These are phyloP conservation scores for Candida mesenterica DNA, from an alignment of 1,139 yeast species.

Conservation along the genomic window DNA sequence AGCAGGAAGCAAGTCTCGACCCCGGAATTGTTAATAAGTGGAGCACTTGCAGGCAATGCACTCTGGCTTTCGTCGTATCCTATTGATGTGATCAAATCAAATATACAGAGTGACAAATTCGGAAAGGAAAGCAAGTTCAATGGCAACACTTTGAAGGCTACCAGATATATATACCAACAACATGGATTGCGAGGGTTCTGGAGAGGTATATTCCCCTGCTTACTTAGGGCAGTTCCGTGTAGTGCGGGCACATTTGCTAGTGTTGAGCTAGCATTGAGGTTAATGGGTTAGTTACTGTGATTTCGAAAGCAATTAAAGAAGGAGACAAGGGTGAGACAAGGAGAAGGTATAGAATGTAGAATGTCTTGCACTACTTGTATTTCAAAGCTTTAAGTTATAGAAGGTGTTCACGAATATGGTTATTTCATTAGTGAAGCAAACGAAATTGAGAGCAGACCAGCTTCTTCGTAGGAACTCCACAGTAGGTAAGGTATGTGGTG, in stretches of 20 bases:
- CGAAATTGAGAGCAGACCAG: too few relatives aligned
- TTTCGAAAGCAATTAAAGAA: too few relatives aligned
- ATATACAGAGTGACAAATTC: conserved; percentile 66
- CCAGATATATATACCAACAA: conserved; percentile 40
- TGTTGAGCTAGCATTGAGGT: conserved; percentile 63
- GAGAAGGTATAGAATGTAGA: too few relatives aligned
- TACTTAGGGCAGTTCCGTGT: conserved; percentile 69
- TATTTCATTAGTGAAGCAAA: too few relatives aligned
- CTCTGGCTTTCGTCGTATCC: conserved; percentile 74
- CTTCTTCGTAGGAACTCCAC: too few relatives aligned
- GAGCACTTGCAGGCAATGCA: conserved; percentile 72
- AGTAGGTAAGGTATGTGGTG: too few relatives aligned
- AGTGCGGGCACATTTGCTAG: conserved; percentile 80
- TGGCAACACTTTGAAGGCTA: conserved; percentile 48
- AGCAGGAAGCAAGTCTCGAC: conserved; percentile 57
- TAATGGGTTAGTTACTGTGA: conserved; percentile 38
- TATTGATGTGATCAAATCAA: conserved; percentile 65
- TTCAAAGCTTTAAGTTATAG: too few relatives aligned
- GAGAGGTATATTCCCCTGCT: conserved; percentile 70
- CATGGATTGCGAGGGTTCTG: conserved; percentile 63
- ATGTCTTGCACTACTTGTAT: too few relatives aligned
- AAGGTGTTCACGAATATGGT: too few relatives aligned
- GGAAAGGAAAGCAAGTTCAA: conserved; percentile 43
- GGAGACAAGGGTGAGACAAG: too few relatives aligned
- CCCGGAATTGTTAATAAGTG: conserved; percentile 57